Evolutionary conservation across 1,284 basidiomycete genomes (phyloP).

Genomic region (Tilletia setariae): DNA sequence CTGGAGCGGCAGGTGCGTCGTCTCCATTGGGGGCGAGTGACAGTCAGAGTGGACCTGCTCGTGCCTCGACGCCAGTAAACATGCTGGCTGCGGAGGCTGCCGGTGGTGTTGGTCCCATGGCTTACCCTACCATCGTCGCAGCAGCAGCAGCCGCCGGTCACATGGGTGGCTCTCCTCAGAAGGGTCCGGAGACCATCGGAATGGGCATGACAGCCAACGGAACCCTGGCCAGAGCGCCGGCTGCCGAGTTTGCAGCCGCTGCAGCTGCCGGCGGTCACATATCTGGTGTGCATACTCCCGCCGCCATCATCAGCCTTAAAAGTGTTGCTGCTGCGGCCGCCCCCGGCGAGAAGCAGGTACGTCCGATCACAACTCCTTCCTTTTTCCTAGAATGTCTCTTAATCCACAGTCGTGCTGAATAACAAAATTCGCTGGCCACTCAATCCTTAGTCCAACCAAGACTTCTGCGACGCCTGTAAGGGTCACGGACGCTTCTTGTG

Average conservation of each 20-base stretch:
- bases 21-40: too few relatives aligned
- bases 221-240: background rate
- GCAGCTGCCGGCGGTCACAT: constrained; percentile 8
- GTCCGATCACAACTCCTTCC: background rate
- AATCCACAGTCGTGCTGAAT: background rate
- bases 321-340: background rate
- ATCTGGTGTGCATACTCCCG: background rate
- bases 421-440: background rate
- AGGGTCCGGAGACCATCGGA: background rate
- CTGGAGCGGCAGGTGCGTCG: too few relatives aligned
- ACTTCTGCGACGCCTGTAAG: constrained; percentile 87
- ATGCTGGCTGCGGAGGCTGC: too few relatives aligned
- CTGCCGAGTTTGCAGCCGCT: constrained; percentile 9
- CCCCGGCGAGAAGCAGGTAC: constrained; percentile 15
- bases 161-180: constrained; percentile 14
- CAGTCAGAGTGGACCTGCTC: too few relatives aligned
- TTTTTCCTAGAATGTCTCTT: too few relatives aligned
- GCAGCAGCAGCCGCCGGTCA: background rate
- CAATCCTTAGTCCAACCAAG: constrained; percentile 71
- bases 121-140: background rate
- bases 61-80: too few relatives aligned
- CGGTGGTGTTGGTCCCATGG: background rate
- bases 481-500: constrained; percentile 68
- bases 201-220: constrained; percentile 13
- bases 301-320: background rate